Percentiles rank a stretch among this genome's conserved stretches.
phyloP scores from a whole-genome alignment of 352 stramenopile genomes.

The Phytophthora fragariae region DNA sequence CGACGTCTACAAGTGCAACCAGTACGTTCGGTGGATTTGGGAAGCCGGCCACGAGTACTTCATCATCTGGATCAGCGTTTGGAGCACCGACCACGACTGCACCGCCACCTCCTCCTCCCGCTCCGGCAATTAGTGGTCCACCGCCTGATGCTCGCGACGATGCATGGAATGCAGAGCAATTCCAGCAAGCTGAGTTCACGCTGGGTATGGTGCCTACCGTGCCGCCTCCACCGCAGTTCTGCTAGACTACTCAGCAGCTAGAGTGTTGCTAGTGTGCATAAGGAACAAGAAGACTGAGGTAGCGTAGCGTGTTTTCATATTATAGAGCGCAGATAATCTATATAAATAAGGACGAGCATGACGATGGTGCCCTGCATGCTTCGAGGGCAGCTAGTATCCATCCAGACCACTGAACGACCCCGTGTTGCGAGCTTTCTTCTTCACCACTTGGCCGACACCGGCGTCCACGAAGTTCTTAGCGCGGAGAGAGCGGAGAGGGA shows the following conservation, averaged over 20 bases:
- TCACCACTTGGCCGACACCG: constrained; percentile 56
- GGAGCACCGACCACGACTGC: constrained; percentile 12
- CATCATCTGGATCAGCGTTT: constrained; percentile 22
- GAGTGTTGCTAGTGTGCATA: neutral
- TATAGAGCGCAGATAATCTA: constrained; percentile 26
- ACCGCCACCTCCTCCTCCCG: constrained; percentile 16
- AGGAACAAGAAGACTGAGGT: constrained; percentile 4
- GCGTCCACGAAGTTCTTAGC: constrained; percentile 73
- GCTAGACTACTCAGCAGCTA: constrained; percentile 24
- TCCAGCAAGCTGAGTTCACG: constrained; percentile 55
- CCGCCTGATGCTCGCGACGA: constrained; percentile 55
- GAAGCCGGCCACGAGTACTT: constrained; percentile 15
- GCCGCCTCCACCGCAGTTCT: constrained; percentile 64
- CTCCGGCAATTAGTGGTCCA: constrained; percentile 22
- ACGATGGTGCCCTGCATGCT: constrained; percentile 13
- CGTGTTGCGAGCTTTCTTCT: constrained; percentile 50
- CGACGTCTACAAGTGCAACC: constrained; percentile 9
- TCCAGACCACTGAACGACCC: constrained; percentile 48
- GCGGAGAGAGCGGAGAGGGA: constrained; percentile 67
- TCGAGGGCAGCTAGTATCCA: constrained; percentile 20
- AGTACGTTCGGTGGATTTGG: constrained; percentile 27
- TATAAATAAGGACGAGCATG: constrained; percentile 37
- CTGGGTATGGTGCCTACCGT: constrained; percentile 71
- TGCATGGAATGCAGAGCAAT: constrained; percentile 71
- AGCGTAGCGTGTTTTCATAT: constrained; percentile 22